phyloP scores from a whole-genome alignment of 345 rosid genomes.

The Rhizophora mangle region DNA sequence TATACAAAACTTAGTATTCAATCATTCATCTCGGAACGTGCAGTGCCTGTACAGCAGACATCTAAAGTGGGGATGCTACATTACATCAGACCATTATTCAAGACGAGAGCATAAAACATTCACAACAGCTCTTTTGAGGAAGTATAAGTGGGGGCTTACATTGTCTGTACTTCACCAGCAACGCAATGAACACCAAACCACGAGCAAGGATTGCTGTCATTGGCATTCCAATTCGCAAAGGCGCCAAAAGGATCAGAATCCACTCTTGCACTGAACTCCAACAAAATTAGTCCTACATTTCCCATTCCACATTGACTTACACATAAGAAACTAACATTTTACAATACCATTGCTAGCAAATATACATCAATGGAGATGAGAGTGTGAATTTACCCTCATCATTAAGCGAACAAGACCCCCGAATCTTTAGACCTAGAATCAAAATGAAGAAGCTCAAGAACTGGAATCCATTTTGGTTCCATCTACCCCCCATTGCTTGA shows the following conservation, averaged over 20 bases:
- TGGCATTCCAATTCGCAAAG: constrained; percentile 60
- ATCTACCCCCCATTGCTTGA: constrained; percentile 71
- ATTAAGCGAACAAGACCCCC: constrained; percentile 45
- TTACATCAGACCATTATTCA: neutral
- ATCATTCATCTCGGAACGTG: too few species aligned
- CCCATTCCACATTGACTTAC: neutral
- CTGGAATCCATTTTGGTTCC: constrained; percentile 63
- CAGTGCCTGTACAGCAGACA: neutral
- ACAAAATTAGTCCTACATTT: constrained; percentile 58
- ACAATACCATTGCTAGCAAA: neutral
- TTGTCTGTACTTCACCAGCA: constrained; percentile 57
- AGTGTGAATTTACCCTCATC: constrained; percentile 52
- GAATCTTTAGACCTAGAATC: constrained; percentile 39
- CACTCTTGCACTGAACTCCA: constrained; percentile 60
- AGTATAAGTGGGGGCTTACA: constrained; percentile 51
- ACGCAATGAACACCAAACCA: constrained; percentile 81
- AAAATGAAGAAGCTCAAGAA: constrained; percentile 50
- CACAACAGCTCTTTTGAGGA: neutral
- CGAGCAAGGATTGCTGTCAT: constrained; percentile 49
- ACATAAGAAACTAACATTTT: neutral
- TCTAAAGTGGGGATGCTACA: neutral
- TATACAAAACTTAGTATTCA: neutral
- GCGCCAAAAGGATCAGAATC: constrained; percentile 64
- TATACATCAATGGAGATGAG: neutral
- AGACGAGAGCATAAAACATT: neutral